phyloP scores from a whole-genome alignment of 2,329 filamentous ascomycete species.

The Botrytis galanthina region DNA sequence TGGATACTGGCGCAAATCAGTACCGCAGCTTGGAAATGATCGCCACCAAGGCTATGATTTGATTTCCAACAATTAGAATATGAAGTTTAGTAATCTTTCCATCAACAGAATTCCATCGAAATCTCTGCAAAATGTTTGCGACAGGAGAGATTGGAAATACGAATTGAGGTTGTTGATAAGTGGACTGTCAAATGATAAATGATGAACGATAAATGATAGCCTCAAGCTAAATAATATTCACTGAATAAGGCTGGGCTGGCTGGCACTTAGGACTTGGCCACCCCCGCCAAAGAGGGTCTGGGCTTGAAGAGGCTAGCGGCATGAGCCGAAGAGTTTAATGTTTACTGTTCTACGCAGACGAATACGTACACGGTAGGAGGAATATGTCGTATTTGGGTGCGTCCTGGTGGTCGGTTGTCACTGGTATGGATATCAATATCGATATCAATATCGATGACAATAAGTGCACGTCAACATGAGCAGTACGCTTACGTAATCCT shows the following conservation, averaged over 20 bases:
- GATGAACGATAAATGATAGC: not conserved
- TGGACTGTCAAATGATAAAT: not conserved
- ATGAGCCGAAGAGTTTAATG: not conserved
- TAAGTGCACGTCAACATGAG: not conserved
- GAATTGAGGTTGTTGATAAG: not conserved
- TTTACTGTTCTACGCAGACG: no score
- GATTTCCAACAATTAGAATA: not conserved
- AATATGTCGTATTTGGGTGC: no score
- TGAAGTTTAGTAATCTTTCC: not conserved
- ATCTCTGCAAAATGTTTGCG: not conserved
- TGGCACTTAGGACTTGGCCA: not conserved
- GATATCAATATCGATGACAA: not conserved
- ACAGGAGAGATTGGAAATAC: not conserved
- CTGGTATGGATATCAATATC: no score
- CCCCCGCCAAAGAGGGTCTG: not conserved
- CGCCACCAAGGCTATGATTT: not conserved
- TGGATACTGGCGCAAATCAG: not conserved
- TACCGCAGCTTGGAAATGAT: not conserved
- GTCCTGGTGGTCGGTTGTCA: no score
- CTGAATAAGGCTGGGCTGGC: not conserved
- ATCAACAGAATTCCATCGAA: not conserved
- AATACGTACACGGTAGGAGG: no score
- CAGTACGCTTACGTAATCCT: no score
- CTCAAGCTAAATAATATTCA: not conserved
- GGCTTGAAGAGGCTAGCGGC: not conserved